These are phyloP conservation scores for Ceratobasidium sp. DNA, from an alignment of 1,284 basidiomycete genomes.

Conservation along the genomic window DNA sequence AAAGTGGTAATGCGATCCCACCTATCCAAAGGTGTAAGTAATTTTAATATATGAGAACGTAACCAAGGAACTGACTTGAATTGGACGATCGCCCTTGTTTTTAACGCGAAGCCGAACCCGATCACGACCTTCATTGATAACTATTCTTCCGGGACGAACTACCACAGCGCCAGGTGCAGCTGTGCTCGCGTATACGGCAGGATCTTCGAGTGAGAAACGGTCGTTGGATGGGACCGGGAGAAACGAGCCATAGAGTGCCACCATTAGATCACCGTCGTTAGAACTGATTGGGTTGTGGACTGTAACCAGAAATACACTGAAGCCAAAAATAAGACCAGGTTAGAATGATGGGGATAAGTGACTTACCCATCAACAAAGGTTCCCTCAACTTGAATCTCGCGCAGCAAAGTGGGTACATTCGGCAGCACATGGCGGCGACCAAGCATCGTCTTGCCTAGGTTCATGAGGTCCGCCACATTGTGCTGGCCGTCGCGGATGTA, in stretches of 20 bases:
- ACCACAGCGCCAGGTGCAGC: conserved; percentile 82
- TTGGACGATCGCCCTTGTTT: conserved; percentile 94
- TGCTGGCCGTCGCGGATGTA: conserved; percentile 94
- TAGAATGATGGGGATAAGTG: neutral
- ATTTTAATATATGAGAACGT: too few species aligned
- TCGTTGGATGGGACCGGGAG: conserved; percentile 81
- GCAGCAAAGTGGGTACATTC: conserved; percentile 73
- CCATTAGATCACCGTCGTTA: conserved; percentile 79
- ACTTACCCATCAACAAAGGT: conserved; percentile 87
- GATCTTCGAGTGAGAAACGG: conserved; percentile 71
- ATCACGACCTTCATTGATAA: conserved; percentile 80
- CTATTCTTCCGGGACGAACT: conserved; percentile 74
- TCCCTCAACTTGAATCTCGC: conserved; percentile 93
- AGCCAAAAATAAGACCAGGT: too few species aligned
- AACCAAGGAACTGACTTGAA: conserved; percentile 71
- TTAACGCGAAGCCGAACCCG: conserved; percentile 83
- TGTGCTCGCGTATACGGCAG: conserved; percentile 65
- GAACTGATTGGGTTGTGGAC: conserved; percentile 95
- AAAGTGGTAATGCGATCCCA: conserved; percentile 96
- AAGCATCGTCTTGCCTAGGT: conserved; percentile 89
- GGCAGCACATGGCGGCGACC: conserved; percentile 93
- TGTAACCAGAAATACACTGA: conserved; percentile 91
- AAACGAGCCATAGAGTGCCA: conserved; percentile 94
- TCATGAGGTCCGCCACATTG: conserved; percentile 92
- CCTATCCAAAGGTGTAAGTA: conserved; percentile 58